phyloP scores from a whole-genome alignment of 768 basidiomycete genomes.

The Kwoniella europaea region DNA sequence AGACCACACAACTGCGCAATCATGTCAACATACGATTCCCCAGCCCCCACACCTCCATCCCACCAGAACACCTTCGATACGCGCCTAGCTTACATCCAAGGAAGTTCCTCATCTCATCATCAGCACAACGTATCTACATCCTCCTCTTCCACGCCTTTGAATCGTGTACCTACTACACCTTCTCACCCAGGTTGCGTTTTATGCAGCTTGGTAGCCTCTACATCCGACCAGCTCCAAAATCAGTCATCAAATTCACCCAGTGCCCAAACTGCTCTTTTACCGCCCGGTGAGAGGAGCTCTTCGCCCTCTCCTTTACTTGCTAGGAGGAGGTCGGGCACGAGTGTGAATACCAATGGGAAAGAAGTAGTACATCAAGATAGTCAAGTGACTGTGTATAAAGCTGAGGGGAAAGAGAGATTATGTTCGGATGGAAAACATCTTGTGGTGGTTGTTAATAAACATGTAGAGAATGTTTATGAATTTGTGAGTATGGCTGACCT shows the following conservation, averaged over 20 bases:
- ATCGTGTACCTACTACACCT: not conserved
- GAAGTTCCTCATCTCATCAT: not conserved
- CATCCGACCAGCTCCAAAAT: not conserved
- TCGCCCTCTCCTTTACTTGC: not conserved
- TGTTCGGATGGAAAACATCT: constrained; percentile 42
- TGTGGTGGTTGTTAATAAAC: constrained; percentile 44
- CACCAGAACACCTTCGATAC: not conserved
- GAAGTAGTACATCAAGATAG: constrained; percentile 41
- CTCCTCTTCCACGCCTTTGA: constrained; percentile 1
- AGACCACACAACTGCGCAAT: not conserved
- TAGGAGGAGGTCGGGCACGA: not conserved
- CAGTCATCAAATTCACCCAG: not conserved
- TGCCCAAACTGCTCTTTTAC: constrained; percentile 1
- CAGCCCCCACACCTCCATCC: not conserved
- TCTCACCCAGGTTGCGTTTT: constrained; percentile 16
- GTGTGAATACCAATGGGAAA: constrained; percentile 14
- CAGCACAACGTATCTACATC: constrained; percentile 4
- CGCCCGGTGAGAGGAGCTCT: constrained; percentile 4
- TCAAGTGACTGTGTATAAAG: constrained; percentile 40
- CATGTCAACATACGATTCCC: constrained; percentile 6
- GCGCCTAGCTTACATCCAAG: constrained; percentile 4
- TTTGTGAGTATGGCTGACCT: too few relatives aligned
- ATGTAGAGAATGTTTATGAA: constrained; percentile 48
- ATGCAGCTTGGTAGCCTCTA: constrained; percentile 16
- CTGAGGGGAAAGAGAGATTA: constrained; percentile 42